Base-by-base conservation (phyloP, 2,329 filamentous ascomycete genomes). In the Huntiella bhutanensis region DNA sequence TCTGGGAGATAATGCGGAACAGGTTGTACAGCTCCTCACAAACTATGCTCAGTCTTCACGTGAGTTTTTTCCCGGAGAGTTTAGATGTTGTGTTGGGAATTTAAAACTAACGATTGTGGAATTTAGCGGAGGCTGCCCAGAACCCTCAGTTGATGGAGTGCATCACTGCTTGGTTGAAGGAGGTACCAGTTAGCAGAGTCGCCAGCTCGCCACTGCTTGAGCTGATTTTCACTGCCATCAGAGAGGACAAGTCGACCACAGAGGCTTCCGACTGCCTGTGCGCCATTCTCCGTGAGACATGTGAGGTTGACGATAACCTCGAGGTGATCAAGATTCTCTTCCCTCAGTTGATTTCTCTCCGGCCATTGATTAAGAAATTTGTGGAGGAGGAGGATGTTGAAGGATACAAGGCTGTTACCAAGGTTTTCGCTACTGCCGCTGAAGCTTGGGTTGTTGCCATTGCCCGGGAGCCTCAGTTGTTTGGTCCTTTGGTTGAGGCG, bases 401-500 rank as follows among this genome's bases (percentile, higher is more conserved):
- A 49, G 73, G 76, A 4, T 86, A 88, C 67, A 92, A 88, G 62
- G 82, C 85, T 10, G 68, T 95, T 48, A 94, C 91, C 7, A 78
- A 86, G 54, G 72, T 98, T 19, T 93, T 96, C 57, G 77, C 91
- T 3, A 87, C 95, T 58, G 86, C 91, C 19, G 92, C 85, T 52
- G 86, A 94, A 58, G 79, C 87, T 5, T 98, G 91, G 91, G 85
- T 91, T 4, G 77, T 96, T 35, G 71, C 92, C 19, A 86, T 96
- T 56, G 86, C 87, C 15, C 76, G 91, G 42, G 71, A 94, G 55
- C 85, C 91, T 0, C 61, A 65, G 11, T 76, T 87, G 43, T 96
- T 96, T 65, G 74, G 82, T 35, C 76, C 75, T 8, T 69, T 98
- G 4, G 88, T 98, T 8, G 86, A 95, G 56, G 77, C 82, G 5